phyloP scores from a whole-genome alignment of 2,329 filamentous ascomycete species.

The Lasiodiplodia hormozganensis region DNA sequence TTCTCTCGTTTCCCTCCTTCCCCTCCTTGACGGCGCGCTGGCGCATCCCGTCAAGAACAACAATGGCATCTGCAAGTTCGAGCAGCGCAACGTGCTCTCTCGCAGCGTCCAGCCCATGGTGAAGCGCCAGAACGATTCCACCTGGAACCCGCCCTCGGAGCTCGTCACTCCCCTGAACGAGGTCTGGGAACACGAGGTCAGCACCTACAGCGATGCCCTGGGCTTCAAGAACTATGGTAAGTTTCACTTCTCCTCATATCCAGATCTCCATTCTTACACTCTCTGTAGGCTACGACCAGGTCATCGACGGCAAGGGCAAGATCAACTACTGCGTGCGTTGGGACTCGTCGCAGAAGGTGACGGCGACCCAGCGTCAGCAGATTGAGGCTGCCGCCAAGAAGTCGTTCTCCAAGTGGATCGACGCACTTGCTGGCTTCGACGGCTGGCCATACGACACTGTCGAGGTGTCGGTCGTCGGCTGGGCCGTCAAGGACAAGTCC shows the following conservation, averaged over 20 bases:
- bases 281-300: constrained; percentile 28
- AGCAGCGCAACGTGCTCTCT: constrained; percentile 34
- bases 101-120: constrained; percentile 33
- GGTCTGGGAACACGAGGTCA: constrained; percentile 39
- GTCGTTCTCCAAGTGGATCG: constrained; percentile 52
- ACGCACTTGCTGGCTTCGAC: constrained; percentile 53
- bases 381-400: constrained; percentile 45
- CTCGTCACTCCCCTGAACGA: constrained; percentile 36
- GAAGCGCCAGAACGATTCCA: constrained; percentile 33
- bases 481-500: constrained; percentile 49
- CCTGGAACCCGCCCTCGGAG: constrained; percentile 39
- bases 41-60: constrained; percentile 34
- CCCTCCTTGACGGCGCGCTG: constrained; percentile 33
- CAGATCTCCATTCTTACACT: not conserved
- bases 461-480: constrained; percentile 52
- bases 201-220: constrained; percentile 36
- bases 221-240: constrained; percentile 41
- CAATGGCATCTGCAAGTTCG: constrained; percentile 30
- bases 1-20: constrained; percentile 33
- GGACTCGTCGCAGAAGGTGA: constrained; percentile 50
- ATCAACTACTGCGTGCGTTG: constrained; percentile 55
- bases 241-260: not conserved
- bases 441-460: constrained; percentile 52
- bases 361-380: constrained; percentile 48
- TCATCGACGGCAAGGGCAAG: constrained; percentile 42